A percentile compares a stretch with the other conserved stretches of the same genome.
Evolutionary conservation across 371 early-diverging fungal genomes (phyloP).

Genomic region (Mortierella sp.): DNA sequence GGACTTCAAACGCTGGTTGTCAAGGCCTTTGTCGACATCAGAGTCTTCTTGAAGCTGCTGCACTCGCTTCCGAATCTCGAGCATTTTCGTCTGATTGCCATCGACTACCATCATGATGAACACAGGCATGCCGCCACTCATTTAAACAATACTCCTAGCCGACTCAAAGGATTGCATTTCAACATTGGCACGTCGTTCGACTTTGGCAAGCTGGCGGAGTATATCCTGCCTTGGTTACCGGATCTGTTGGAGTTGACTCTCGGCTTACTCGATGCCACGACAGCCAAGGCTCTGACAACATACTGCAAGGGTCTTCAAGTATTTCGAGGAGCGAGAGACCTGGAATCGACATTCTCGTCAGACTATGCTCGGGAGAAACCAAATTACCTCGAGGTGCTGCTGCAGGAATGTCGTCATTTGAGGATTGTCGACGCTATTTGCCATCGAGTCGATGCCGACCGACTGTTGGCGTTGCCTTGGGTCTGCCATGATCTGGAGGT

Average conservation of each 20-base stretch:
- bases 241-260: background rate
- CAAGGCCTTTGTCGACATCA: background rate
- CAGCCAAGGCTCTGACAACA: background rate
- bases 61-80: background rate
- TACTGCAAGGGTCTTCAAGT: background rate
- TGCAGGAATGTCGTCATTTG: background rate
- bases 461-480: background rate
- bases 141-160: background rate
- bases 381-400: background rate
- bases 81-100: background rate
- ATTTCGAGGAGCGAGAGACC: background rate
- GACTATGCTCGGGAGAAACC: background rate
- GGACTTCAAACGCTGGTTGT: background rate
- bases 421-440: background rate
- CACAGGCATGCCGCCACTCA: background rate
- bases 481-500: background rate
- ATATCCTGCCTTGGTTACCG: background rate
- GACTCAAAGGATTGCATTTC: conserved; percentile 4
- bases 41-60: background rate
- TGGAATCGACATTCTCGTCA: background rate
- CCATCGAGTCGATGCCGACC: background rate
- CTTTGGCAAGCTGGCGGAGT: background rate
- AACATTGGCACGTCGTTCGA: background rate
- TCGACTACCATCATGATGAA: background rate
- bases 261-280: background rate